These are phyloP conservation scores for Pythium aquatile DNA, from an alignment of 352 stramenopile genomes.

Conservation along the genomic window DNA sequence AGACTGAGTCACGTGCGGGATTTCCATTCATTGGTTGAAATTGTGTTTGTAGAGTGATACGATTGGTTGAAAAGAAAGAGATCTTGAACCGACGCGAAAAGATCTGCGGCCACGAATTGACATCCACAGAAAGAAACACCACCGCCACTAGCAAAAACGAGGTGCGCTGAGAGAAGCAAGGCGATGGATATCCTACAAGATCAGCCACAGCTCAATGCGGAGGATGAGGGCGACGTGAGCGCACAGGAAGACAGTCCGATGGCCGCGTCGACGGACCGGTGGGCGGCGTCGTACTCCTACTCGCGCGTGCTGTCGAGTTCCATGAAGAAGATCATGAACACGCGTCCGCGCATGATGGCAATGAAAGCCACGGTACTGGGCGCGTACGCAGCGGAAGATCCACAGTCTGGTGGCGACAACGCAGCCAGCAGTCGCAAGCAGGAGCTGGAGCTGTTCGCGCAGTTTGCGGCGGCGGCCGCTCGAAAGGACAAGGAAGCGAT, in stretches of 20 bases:
- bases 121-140: constrained; percentile 1
- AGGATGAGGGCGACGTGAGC: not conserved
- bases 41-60: not conserved
- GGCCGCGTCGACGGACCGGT: constrained; percentile 3
- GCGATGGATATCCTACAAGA: not conserved
- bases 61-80: constrained; percentile 5
- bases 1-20: not conserved
- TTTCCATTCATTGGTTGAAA: not conserved
- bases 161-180: not conserved
- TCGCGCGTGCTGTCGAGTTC: constrained; percentile 51
- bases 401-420: not conserved
- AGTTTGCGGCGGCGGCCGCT: constrained; percentile 36
- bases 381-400: not conserved
- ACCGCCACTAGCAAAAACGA: not conserved
- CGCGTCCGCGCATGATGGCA: constrained; percentile 18
- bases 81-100: constrained; percentile 9
- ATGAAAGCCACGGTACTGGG: constrained; percentile 16
- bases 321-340: constrained; percentile 53
- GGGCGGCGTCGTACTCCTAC: constrained; percentile 27
- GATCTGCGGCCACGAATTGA: not conserved
- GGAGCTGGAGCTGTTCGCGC: constrained; percentile 23
- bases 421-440: constrained; percentile 22
- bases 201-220: not conserved
- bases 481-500: constrained; percentile 57
- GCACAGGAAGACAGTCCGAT: not conserved